Conservation (phyloP, 2,329 filamentous ascomycete species). For the Xylariaceae sp. region DNA sequence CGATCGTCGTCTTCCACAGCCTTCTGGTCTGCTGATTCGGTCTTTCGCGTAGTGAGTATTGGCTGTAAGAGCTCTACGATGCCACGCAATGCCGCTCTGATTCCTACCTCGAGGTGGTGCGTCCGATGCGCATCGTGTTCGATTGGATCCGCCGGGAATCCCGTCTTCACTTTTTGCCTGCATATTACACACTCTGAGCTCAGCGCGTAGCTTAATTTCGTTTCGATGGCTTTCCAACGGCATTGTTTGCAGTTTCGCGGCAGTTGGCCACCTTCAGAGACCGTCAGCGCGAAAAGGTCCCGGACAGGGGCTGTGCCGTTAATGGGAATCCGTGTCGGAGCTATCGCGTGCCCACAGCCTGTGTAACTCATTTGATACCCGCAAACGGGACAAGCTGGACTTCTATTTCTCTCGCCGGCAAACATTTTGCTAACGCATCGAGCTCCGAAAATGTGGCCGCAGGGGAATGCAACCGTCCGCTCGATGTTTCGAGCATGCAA, state of each 20-base stretch:
- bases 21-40: constrained; percentile 12
- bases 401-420: constrained; percentile 1
- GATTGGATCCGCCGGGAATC: constrained; percentile 6
- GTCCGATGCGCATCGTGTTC: constrained; percentile 20
- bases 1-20: constrained; percentile 16
- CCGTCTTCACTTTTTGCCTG: constrained; percentile 5
- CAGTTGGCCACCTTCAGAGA: constrained; percentile 18
- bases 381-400: constrained; percentile 21
- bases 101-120: constrained; percentile 13
- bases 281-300: constrained; percentile 23
- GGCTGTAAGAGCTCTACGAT: constrained; percentile 19
- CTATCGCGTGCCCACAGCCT: constrained; percentile 20
- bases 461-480: constrained; percentile 20
- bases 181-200: constrained; percentile 20
- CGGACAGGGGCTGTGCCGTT: constrained; percentile 12
- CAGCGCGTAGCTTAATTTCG: constrained; percentile 15
- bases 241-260: constrained; percentile 23
- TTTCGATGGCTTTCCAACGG: constrained; percentile 17
- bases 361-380: constrained; percentile 21
- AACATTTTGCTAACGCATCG: constrained; percentile 18
- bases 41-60: constrained; percentile 22
- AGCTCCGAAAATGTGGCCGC: constrained; percentile 25
- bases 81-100: constrained; percentile 11
- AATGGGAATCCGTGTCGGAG: constrained; percentile 16
- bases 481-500: constrained; percentile 19